Base-by-base conservation (phyloP, 139 green algal genomes). In the Pleodorina starrii region DNA sequence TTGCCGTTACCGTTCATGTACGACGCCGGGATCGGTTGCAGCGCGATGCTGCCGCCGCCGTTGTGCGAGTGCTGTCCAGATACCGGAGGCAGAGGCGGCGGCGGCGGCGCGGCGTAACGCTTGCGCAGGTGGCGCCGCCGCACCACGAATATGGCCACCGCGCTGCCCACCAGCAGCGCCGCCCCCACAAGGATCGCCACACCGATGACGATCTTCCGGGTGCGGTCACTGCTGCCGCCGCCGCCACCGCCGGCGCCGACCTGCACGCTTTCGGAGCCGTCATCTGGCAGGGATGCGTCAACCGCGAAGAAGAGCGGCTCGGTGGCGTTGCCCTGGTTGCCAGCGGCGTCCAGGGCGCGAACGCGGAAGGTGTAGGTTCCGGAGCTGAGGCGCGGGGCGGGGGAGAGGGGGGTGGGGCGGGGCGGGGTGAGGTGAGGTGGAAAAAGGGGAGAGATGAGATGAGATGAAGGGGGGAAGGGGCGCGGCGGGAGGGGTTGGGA, bases 281-380 rank as follows among this genome's bases (percentile, higher is more conserved):
- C 79, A 11, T 36, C 11, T 5, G 44, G 44, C 46, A 89, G 69
- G 21, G 0, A 60, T 11, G 48, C n/a, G 36, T 89, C 83, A 7
- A 89, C 83, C 1, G 50, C 6, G 48, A 89, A 89, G 66, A 50
- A 71, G 7, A n/a, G 27, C 5, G 69, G 23, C 12, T 35, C 23
- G 1, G 66, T 81, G 35, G 68, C 17, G 32, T 69, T 27, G 32
- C 83, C 83, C 25, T 42, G n/a, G 69, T 89, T 89, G 35, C 83
- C 83, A 7, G 83, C 68, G 6, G 10, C 9, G 69, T 89, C 83
- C 14, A 57, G 27, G 48, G 66, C 83, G 21, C 48, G 48, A 0
- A 79, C 12, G 32, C 27, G 19, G 32, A 89, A 69, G 32, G 83
- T 73, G 69, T 89, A 89, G 68, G 16, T 73, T 17, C 83, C 83